A percentile compares a stretch with the other conserved stretches of the same genome.
These are phyloP conservation scores for Exophiala sp. DNA, from an alignment of 2,329 filamentous ascomycete species.

Conservation along the genomic window DNA sequence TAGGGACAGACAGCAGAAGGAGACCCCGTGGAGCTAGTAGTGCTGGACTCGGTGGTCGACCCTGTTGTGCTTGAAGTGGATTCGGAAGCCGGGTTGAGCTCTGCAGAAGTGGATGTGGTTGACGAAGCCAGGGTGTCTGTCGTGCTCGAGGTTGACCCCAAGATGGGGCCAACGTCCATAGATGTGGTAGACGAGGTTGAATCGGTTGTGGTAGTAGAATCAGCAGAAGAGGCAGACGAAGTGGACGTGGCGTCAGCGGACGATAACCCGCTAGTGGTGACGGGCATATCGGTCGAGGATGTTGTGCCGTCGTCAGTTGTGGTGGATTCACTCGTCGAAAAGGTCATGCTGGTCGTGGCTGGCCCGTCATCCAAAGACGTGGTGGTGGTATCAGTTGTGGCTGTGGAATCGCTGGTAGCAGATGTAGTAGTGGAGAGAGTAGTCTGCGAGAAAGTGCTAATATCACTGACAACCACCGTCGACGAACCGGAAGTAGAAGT, in stretches of 20 bases:
- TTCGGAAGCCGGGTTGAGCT: neutral
- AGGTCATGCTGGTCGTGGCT: neutral
- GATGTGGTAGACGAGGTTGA: conserved; percentile 2
- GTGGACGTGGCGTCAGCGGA: neutral
- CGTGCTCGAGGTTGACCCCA: neutral
- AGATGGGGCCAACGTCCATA: neutral
- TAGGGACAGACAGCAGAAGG: neutral
- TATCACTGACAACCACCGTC: neutral
- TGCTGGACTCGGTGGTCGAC: neutral
- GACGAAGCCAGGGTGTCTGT: neutral
- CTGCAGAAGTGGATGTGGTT: conserved; percentile 1
- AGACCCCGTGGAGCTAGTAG: neutral
- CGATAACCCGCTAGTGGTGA: too few relatives aligned
- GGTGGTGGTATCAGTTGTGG: neutral
- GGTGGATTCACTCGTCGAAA: too few relatives aligned
- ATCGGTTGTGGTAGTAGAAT: conserved; percentile 1
- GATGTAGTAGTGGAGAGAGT: conserved; percentile 1
- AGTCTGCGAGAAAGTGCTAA: neutral
- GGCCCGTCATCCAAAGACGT: neutral
- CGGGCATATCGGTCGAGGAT: too few relatives aligned
- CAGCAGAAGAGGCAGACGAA: conserved; percentile 1
- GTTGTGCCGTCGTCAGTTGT: too few relatives aligned
- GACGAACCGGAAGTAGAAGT: neutral
- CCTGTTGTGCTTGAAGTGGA: neutral
- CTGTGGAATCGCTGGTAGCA: conserved; percentile 3